Evolutionary conservation across 2,329 filamentous ascomycete species (phyloP), one percentile per base, ranked within the genome.

Genomic region (Penicillium sp.): DNA sequence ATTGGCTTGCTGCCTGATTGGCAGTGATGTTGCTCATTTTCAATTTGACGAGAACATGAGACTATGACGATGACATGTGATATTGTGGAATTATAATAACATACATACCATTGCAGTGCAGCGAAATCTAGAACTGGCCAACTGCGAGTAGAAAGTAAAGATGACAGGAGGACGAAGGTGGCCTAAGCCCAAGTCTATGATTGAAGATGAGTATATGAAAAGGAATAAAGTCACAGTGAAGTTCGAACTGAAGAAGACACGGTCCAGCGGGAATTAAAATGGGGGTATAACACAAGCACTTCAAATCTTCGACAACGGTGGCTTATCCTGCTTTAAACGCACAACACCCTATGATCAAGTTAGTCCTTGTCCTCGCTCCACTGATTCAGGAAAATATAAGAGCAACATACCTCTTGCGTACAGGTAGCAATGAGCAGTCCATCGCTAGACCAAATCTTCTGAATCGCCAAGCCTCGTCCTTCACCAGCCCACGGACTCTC

Each of bases 401-500:
- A 11, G 50, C 41, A 54, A 58, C 69, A 58, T 63, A 75, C 74
- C 67, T 78, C 76, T 64, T 78, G 76, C 2, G 70, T 71, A 60
- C 76, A 78, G 11, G 73, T 77, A 13, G 76, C 76, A 52, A 78
- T 72, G 54, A 78, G 62, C 3, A 64, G 65, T 5, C 76, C 76
- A 55, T 75, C 71, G 53, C 72, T 70, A 13, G 70, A 71, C 75
- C 75, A 78, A 46, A 78, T 75, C 58, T 71, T 72, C 62, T 77
- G 75, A 47, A 70, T 64, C 9, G 73, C 75, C 54, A 77, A 57
- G 0, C 75, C 76, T 40, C 76, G 69, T 11, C 74, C 75, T 52
- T 76, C 74, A 3, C 76, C 75, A 11, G 75, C 73, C 76, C 76
- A 78, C 8, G 76, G 75, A 44, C 72, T 76, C 48, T 74, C 69